Evolutionary conservation across 768 basidiomycete species (phyloP).

Genomic region (Fomitopsis pulvina): DNA sequence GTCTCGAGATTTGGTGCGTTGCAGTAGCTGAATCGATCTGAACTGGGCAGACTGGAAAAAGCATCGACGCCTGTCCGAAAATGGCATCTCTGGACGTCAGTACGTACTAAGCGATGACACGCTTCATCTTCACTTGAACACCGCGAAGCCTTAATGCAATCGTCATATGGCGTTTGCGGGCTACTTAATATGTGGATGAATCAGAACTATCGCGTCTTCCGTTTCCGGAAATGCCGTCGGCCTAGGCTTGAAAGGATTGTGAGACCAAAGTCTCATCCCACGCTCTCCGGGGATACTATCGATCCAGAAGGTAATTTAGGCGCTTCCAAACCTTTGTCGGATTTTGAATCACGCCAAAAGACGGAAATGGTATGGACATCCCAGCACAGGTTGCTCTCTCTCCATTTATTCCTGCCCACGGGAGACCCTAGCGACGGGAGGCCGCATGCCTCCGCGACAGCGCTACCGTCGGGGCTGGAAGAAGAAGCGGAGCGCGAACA

Average conservation of each 20-base stretch:
- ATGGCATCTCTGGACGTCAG: background rate
- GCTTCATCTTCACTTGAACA: background rate
- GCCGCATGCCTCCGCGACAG: background rate
- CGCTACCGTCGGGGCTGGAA: background rate
- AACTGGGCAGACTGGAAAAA: too few species aligned
- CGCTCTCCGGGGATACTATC: background rate
- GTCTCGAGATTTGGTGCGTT: background rate
- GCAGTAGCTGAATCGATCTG: too few species aligned
- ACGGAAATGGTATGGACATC: background rate
- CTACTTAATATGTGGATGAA: background rate
- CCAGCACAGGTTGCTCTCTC: background rate
- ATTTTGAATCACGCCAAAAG: background rate
- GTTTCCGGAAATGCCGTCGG: background rate
- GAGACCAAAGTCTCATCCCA: background rate
- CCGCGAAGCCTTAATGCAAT: background rate
- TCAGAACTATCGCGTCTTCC: background rate
- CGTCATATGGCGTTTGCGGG: background rate
- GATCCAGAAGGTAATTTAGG: background rate
- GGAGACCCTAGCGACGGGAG: background rate
- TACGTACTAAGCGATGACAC: background rate
- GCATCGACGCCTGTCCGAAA: too few species aligned
- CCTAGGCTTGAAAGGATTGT: background rate
- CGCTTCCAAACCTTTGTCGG: background rate
- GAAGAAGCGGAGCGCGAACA: background rate
- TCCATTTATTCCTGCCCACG: background rate